Conservation (phyloP, 2,329 filamentous ascomycete species). For the Claviceps spartinae region DNA sequence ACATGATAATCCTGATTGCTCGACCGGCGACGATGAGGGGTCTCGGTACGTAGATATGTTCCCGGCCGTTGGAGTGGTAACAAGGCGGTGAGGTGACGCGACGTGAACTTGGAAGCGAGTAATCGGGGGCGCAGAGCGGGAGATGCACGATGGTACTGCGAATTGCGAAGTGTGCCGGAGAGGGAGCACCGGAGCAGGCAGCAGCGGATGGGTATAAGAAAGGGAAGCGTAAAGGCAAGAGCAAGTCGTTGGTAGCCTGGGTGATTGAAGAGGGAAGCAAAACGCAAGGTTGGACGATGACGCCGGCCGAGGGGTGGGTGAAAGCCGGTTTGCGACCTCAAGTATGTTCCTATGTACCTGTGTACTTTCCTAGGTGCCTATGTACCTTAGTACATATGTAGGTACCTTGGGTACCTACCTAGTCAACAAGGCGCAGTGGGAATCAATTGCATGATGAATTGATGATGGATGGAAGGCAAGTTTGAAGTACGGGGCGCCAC, state of each 20-base stretch:
- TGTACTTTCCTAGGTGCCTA: no score
- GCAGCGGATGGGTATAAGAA: not conserved
- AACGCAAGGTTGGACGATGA: conserved; percentile 1
- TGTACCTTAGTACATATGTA: no score
- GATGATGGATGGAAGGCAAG: no score
- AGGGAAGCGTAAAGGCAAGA: not conserved
- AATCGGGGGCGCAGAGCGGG: not conserved
- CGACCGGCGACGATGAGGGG: not conserved
- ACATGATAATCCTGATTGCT: conserved; percentile 36
- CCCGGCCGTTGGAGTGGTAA: not conserved
- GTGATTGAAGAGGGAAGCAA: not conserved
- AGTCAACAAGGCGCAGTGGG: no score
- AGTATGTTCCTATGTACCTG: not conserved
- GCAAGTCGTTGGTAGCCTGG: not conserved
- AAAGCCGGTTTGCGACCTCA: not conserved
- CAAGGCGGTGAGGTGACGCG: not conserved
- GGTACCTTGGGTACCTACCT: no score
- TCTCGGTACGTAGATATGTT: not conserved
- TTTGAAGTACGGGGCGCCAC: no score
- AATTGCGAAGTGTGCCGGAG: not conserved
- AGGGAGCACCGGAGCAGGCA: conserved; percentile 18
- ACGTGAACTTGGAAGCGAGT: not conserved
- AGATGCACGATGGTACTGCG: not conserved
- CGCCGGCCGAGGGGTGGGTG: not conserved
- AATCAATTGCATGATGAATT: no score